Percentiles rank a stretch among this genome's conserved stretches.
phyloP scores from a whole-genome alignment of 805 yeast species.

The Sugiyamaella mastotermitis region DNA sequence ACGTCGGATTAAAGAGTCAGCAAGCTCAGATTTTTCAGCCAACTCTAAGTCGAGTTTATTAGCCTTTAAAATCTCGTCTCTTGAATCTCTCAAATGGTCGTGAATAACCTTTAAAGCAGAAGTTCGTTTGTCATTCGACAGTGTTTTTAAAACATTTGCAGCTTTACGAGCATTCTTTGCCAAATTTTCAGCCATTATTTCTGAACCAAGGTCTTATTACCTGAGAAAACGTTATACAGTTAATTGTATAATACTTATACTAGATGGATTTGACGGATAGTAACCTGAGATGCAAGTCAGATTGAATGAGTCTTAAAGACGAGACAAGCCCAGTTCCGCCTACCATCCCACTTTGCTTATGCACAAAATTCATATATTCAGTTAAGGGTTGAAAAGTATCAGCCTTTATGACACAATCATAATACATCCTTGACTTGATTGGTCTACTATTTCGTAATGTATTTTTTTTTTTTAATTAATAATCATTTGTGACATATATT shows the following conservation, averaged over 20 bases:
- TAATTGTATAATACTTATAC: too few relatives aligned
- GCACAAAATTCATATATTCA: too few relatives aligned
- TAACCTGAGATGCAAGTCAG: neutral
- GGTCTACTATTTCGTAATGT: neutral
- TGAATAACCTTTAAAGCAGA: slow-evolving; percentile 66
- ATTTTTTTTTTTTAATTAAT: neutral
- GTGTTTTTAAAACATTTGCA: slow-evolving; percentile 73
- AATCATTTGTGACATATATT: neutral
- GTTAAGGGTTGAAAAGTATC: neutral
- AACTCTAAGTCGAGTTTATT: slow-evolving; percentile 68
- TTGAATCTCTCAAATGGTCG: slow-evolving; percentile 55
- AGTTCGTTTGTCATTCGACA: slow-evolving; percentile 67
- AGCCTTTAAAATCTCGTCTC: slow-evolving; percentile 60
- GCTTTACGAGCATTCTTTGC: slow-evolving; percentile 81
- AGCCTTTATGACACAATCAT: neutral
- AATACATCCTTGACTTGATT: neutral
- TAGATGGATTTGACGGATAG: too few relatives aligned
- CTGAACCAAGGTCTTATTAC: too few relatives aligned
- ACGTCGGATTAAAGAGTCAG: slow-evolving; percentile 72
- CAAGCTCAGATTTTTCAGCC: slow-evolving; percentile 56
- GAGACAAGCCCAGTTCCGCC: too few relatives aligned
- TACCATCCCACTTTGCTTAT: too few relatives aligned
- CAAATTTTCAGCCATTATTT: slow-evolving; percentile 53
- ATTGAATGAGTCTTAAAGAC: too few relatives aligned
- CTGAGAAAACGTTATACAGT: too few relatives aligned